These are phyloP conservation scores for Fusarium tuaranense DNA, from an alignment of 2,329 filamentous ascomycete genomes.

Conservation along the genomic window DNA sequence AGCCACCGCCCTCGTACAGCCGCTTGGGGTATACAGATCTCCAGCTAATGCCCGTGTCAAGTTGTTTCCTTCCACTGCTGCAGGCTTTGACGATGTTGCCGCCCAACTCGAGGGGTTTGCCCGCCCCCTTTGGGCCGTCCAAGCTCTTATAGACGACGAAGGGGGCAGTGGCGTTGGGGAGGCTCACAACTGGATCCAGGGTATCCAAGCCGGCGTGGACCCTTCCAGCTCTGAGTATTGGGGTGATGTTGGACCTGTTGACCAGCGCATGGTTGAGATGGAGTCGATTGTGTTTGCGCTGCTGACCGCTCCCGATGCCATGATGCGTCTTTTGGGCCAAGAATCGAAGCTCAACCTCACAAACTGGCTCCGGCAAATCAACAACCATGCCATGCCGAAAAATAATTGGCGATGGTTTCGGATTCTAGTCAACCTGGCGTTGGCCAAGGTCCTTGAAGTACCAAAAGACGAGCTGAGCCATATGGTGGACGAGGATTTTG, in stretches of 20 bases:
- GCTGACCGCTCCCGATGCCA: slow-evolving; percentile 51
- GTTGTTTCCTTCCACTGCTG: slow-evolving; percentile 49
- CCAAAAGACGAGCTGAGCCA: slow-evolving; percentile 46
- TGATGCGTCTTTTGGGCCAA: slow-evolving; percentile 40
- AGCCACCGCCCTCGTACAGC: slow-evolving; percentile 48
- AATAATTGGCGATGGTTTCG: slow-evolving; percentile 66
- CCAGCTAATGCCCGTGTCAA: slow-evolving; percentile 49
- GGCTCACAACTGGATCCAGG: slow-evolving; percentile 32
- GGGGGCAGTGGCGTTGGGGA: not conserved
- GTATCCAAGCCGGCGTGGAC: slow-evolving; percentile 48
- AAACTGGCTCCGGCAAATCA: slow-evolving; percentile 55
- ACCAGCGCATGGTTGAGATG: slow-evolving; percentile 66
- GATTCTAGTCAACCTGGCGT: slow-evolving; percentile 59
- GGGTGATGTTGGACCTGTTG: slow-evolving; percentile 56
- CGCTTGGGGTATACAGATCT: slow-evolving; percentile 50
- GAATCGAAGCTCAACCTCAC: slow-evolving; percentile 49
- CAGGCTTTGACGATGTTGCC: slow-evolving; percentile 56
- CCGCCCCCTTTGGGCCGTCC: slow-evolving; percentile 23
- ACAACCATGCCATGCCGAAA: slow-evolving; percentile 55
- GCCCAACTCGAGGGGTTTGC: slow-evolving; percentile 59
- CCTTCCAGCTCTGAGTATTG: slow-evolving; percentile 55
- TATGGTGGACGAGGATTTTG: slow-evolving; percentile 55
- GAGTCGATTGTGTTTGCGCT: slow-evolving; percentile 62
- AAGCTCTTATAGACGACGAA: not conserved
- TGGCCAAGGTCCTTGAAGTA: slow-evolving; percentile 54